Conservation (phyloP, 2,329 filamentous ascomycete species). For the Thyridium curvatum region DNA sequence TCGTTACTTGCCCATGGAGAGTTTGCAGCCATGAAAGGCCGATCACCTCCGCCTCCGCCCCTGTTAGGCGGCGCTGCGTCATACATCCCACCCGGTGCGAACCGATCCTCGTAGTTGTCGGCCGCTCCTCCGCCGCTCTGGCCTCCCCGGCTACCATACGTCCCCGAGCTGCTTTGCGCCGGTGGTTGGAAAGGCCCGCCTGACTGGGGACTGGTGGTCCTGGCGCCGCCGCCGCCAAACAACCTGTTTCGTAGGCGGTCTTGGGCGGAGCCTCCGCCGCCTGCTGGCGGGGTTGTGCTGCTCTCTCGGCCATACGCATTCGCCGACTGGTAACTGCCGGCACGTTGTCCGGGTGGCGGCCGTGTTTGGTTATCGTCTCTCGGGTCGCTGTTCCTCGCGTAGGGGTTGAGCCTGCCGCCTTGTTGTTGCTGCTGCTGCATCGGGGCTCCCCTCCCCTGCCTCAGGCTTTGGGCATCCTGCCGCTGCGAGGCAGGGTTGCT, state of each 20-base stretch:
- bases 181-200: conserved; percentile 42
- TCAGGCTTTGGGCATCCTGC: conserved; percentile 38
- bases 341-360: conserved; percentile 65
- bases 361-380: conserved; percentile 38
- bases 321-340: conserved; percentile 65
- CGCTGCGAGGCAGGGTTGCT: conserved; percentile 30
- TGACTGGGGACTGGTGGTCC: conserved; percentile 48
- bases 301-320: conserved; percentile 18
- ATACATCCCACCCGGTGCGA: conserved; percentile 38
- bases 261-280: conserved; percentile 52
- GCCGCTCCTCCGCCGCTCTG: conserved; percentile 22
- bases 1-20: conserved; percentile 40
- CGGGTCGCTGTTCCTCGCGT: conserved; percentile 17
- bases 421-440: conserved; percentile 19
- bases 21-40: conserved; percentile 37
- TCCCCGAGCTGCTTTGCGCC: conserved; percentile 11
- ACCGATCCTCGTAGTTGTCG: conserved; percentile 37
- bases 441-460: conserved; percentile 29
- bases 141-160: conserved; percentile 4
- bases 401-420: conserved; percentile 23
- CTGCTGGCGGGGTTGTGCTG: conserved; percentile 19
- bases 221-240: conserved; percentile 61
- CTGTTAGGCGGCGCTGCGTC: conserved; percentile 23
- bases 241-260: conserved; percentile 76
- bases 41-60: conserved; percentile 24